A percentile compares a stretch with the other conserved stretches of the same genome.
phyloP scores from a whole-genome alignment of 495 filamentous ascomycete genomes.

The Penicillium paradoxum region DNA sequence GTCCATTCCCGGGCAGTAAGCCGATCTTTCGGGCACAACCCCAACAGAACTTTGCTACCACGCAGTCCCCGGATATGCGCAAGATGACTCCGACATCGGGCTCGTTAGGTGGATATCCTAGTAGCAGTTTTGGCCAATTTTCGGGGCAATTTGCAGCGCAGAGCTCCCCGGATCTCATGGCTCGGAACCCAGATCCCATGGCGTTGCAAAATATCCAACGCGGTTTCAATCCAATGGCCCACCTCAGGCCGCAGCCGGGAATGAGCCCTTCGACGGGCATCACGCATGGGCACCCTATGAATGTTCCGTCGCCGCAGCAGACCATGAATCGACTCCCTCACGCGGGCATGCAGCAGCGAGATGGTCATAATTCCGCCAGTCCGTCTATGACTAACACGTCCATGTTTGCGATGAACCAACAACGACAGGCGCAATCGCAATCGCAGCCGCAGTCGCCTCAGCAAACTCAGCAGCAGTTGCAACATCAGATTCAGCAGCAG shows the following conservation, averaged over 20 bases:
- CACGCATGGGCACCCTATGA: slow-evolving; percentile 29
- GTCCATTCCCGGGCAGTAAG: slow-evolving; percentile 24
- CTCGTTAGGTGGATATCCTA: slow-evolving; percentile 32
- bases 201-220: slow-evolving; percentile 34
- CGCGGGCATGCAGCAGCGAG: slow-evolving; percentile 26
- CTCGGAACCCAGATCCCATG: slow-evolving; percentile 29
- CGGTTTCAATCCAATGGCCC: slow-evolving; percentile 33
- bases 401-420: slow-evolving; percentile 28
- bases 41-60: slow-evolving; percentile 26
- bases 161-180: slow-evolving; percentile 32
- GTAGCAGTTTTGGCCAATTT: slow-evolving; percentile 28
- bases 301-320: slow-evolving; percentile 36
- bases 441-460: slow-evolving; percentile 33
- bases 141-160: slow-evolving; percentile 32
- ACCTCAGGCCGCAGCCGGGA: slow-evolving; percentile 24
- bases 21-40: slow-evolving; percentile 25
- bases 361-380: slow-evolving; percentile 24
- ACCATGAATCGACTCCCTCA: slow-evolving; percentile 33
- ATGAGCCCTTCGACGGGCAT: slow-evolving; percentile 31
- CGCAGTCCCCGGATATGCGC: slow-evolving; percentile 35
- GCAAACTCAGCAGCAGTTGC: slow-evolving; percentile 27
- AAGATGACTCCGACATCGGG: slow-evolving; percentile 36
- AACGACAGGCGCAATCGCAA: slow-evolving; percentile 22
- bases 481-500: slow-evolving; percentile 26
- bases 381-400: slow-evolving; percentile 27